A percentile compares a stretch with the other conserved stretches of the same genome.
Evolutionary conservation across 164 flowering plant genomes (phyloP).

Genomic region (Cinnamomum chago): DNA sequence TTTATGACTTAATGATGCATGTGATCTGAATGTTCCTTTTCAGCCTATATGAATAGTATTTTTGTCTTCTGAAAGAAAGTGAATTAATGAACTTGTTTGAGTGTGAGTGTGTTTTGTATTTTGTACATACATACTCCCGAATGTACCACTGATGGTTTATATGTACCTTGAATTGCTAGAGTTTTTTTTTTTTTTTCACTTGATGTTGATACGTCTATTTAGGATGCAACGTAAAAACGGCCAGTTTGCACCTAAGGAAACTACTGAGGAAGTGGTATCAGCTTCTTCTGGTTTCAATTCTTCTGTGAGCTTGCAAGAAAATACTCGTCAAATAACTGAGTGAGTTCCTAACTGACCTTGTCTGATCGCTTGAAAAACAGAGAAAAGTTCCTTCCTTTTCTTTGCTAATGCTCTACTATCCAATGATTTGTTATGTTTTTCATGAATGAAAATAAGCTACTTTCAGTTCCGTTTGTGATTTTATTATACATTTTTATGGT

Average conservation of each 20-base stretch:
- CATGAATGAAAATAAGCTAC: not conserved
- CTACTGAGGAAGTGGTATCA: constrained; percentile 9
- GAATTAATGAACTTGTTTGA: not conserved
- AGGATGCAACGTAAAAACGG: constrained; percentile 24
- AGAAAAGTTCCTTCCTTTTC: not conserved
- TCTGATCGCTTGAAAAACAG: not conserved
- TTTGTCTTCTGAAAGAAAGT: not conserved
- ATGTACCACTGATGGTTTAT: not conserved
- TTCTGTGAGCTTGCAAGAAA: not conserved
- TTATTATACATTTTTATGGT: not conserved
- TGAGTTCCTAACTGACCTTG: constrained; percentile 4
- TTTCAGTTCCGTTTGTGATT: not conserved
- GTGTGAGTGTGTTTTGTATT: not conserved
- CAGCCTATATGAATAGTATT: too few species aligned
- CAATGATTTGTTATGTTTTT: too few species aligned
- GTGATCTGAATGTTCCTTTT: too few species aligned
- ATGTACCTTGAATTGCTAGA: not conserved
- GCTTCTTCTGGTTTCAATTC: constrained; percentile 9
- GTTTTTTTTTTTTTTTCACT: not conserved
- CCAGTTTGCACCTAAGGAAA: constrained; percentile 17
- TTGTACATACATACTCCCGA: not conserved
- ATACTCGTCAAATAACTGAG: constrained; percentile 5
- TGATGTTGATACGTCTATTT: not conserved
- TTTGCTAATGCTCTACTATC: not conserved
- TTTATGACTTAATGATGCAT: too few species aligned